Conservation (phyloP, 2,329 filamentous ascomycete species). For the Pseudocercospora eumusae region DNA sequence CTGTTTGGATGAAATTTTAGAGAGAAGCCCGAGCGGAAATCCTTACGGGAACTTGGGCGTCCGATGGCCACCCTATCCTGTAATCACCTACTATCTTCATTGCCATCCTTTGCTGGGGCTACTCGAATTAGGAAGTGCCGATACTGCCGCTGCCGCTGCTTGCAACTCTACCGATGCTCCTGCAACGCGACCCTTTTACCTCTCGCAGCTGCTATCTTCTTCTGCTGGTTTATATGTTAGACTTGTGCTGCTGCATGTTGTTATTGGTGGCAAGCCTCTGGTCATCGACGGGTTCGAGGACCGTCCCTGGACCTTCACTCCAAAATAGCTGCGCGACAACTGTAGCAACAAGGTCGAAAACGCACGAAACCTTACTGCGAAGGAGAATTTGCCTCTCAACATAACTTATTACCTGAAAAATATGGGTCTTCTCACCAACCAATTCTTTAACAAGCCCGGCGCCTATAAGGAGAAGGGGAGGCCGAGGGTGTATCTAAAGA, state of each 20-base stretch:
- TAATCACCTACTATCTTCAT: no score
- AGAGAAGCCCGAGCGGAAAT: no score
- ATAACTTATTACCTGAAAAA: conserved; percentile 88
- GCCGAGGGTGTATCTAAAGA: conserved; percentile 91
- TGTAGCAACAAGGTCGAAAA: conserved; percentile 81
- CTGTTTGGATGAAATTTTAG: no score
- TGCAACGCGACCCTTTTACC: no score
- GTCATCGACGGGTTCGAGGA: conserved; percentile 88
- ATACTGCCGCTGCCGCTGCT: no score
- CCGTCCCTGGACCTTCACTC: conserved; percentile 72
- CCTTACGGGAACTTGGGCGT: no score
- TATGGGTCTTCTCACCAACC: conserved; percentile 78
- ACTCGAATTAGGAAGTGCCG: no score
- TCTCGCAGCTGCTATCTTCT: no score
- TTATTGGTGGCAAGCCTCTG: conserved; percentile 80
- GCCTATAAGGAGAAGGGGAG: conserved; percentile 77
- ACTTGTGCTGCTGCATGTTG: conserved; percentile 80
- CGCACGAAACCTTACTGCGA: conserved; percentile 75
- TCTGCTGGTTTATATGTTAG: no score
- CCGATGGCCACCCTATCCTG: no score
- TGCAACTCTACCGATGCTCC: no score
- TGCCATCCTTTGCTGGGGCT: no score
- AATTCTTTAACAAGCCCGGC: conserved; percentile 66
- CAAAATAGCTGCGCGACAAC: conserved; percentile 75
- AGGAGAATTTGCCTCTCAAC: conserved; percentile 77